phyloP scores from a whole-genome alignment of 148 eudicot genomes.

The Arctostaphylos glauca region DNA sequence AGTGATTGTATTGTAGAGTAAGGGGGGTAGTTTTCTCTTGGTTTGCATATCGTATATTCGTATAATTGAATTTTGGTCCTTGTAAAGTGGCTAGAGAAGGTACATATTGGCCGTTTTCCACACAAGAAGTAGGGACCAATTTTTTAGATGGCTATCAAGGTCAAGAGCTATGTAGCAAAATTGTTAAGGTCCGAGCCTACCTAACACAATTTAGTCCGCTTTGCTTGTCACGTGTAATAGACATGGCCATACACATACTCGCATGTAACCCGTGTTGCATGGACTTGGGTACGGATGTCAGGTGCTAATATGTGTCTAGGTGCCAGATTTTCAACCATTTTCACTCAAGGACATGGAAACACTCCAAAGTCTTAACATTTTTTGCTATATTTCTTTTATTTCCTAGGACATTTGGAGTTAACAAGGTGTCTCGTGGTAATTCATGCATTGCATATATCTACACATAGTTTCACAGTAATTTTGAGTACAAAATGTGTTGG shows the following conservation, averaged over 20 bases:
- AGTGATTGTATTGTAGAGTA: constrained; percentile 4
- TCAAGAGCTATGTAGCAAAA: too few species aligned
- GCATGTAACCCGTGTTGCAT: neutral
- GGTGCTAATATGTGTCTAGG: neutral
- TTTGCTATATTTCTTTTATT: neutral
- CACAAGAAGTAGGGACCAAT: neutral
- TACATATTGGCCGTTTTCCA: neutral
- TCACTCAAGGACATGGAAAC: neutral
- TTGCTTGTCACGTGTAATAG: too few species aligned
- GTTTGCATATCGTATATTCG: neutral
- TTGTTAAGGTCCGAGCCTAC: too few species aligned
- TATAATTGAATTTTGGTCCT: neutral
- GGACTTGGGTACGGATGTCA: neutral
- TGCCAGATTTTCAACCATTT: neutral
- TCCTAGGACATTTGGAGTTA: neutral
- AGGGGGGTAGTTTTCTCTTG: neutral
- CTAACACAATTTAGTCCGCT: too few species aligned
- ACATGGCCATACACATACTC: neutral
- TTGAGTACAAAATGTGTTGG: too few species aligned
- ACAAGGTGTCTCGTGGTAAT: neutral
- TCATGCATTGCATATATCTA: neutral
- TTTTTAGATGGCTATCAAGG: neutral
- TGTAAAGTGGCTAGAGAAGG: neutral
- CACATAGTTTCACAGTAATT: too few species aligned
- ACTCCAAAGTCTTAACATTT: neutral